Evolutionary conservation across 108 stramenopile genomes (phyloP).

Genomic region (Mediolabrus comicus): DNA sequence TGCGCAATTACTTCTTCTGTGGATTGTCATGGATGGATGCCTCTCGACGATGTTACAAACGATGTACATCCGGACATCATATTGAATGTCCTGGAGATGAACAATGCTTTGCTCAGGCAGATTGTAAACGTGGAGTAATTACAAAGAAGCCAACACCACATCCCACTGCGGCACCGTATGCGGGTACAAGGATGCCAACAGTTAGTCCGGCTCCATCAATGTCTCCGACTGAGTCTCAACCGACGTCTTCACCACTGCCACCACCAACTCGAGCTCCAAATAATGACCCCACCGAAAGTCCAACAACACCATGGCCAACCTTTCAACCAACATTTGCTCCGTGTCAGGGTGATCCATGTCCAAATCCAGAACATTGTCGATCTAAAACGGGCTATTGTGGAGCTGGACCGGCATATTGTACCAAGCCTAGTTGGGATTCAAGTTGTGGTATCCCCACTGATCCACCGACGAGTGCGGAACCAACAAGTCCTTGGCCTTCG

Average conservation of each 20-base stretch:
- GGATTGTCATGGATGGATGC: conserved; percentile 24
- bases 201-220: conserved; percentile 12
- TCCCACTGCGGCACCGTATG: conserved; percentile 2
- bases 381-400: conserved; percentile 17
- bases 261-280: conserved; percentile 5
- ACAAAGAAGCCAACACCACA: conserved; percentile 1
- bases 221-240: conserved; percentile 6
- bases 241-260: conserved; percentile 1
- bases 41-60: conserved; percentile 27
- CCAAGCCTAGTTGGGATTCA: conserved; percentile 14
- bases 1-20: conserved; percentile 43
- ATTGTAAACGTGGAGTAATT: conserved; percentile 30
- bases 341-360: conserved; percentile 31
- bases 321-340: conserved; percentile 13
- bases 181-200: conserved; percentile 16
- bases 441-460: conserved; percentile 18
- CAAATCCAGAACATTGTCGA: conserved; percentile 19
- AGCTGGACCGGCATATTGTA: conserved; percentile 16
- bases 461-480: conserved; percentile 6
- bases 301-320: conserved; percentile 24
- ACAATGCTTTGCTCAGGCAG: conserved; percentile 45
- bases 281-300: conserved; percentile 7
- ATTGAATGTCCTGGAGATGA: conserved; percentile 30
- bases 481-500: conserved; percentile 9
- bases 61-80: conserved; percentile 24